Evolutionary conservation across 2,329 filamentous ascomycete species (phyloP), one percentile per base, ranked within the genome.

Genomic region (Alternaria incomplexa): DNA sequence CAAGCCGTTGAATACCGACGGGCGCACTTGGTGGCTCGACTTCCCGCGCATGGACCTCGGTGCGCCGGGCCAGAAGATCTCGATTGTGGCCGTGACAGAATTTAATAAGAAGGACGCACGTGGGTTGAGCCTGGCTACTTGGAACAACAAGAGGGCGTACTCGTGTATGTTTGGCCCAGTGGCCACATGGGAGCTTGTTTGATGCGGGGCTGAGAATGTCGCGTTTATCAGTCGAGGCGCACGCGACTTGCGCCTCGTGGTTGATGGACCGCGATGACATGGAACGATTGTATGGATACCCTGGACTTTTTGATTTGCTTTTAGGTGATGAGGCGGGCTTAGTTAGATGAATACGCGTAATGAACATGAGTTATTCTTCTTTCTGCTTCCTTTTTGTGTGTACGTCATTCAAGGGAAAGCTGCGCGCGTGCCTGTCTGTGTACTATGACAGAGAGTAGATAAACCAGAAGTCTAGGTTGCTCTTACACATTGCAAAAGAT

Each of bases 11-110:
- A 72, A 81, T 11, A 91, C 88, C n/a, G 91, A 95, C 63, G 92
- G 91, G 13, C 91, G 87, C 73, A 89, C 90, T 81, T 96, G 91
- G 88, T 97, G 92, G 89, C 80, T 89, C 2, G 95, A 97, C 79
- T 86, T 97, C 8, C 61, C 72, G 36, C 68, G 80, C 6, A 50
- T 64, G 9, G 88, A 85, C 50, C 79, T 95, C 5, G 72, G 82
- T 63, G 65, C 74, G 73, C 71, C 74, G 0, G 79, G 78, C 2
- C 88, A 93, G 79, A 87, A 85, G 56, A 81, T 95, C 6, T 85
- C 85, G 67, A 79, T 96, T 28, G 87, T 87, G 61, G 87, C 88
- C 20, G 82, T 97, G 40, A 87, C 81, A 12, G 82, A 73, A 23
- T 85, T 87, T 54, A 79, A 82, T 67, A 82, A 81, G 1, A 76